Evolutionary conservation across 495 filamentous ascomycete species (phyloP).

Genomic region (Podospora bellae-mahoneyi): DNA sequence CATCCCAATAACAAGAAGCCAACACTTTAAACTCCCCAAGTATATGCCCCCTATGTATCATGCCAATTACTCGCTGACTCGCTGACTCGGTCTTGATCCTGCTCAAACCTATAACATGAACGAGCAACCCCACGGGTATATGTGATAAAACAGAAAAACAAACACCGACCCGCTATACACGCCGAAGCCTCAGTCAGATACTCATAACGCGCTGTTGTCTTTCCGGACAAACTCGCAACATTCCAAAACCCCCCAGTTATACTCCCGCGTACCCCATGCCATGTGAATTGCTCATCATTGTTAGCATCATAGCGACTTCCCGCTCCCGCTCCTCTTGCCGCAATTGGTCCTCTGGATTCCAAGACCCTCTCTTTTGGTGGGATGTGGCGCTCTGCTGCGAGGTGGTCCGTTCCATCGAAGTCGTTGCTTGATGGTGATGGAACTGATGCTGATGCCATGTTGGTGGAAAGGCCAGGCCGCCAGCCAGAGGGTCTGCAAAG

Average conservation of each 20-base stretch:
- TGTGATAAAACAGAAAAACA: neutral
- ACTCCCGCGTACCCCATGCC: too few species aligned
- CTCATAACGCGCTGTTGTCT: neutral
- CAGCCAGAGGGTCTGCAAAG: conserved; percentile 17
- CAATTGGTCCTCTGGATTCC: conserved; percentile 27
- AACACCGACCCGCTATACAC: neutral
- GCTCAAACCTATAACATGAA: neutral
- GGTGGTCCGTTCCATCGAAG: neutral
- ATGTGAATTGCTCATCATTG: neutral
- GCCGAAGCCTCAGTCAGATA: neutral
- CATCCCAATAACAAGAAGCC: neutral
- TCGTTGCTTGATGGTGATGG: neutral
- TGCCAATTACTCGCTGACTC: neutral
- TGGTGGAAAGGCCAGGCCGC: conserved; percentile 18
- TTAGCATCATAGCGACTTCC: conserved; percentile 22
- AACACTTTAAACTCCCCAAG: neutral
- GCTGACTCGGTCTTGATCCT: neutral
- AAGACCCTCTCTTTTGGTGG: neutral
- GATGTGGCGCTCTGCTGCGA: neutral
- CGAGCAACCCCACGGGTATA: neutral
- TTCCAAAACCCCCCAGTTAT: neutral
- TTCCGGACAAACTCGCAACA: neutral
- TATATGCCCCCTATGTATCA: neutral
- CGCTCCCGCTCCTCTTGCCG: conserved; percentile 27
- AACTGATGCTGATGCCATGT: neutral